Base-by-base conservation (phyloP, 2,329 filamentous ascomycete genomes). In the Albifimbria verrucaria region DNA sequence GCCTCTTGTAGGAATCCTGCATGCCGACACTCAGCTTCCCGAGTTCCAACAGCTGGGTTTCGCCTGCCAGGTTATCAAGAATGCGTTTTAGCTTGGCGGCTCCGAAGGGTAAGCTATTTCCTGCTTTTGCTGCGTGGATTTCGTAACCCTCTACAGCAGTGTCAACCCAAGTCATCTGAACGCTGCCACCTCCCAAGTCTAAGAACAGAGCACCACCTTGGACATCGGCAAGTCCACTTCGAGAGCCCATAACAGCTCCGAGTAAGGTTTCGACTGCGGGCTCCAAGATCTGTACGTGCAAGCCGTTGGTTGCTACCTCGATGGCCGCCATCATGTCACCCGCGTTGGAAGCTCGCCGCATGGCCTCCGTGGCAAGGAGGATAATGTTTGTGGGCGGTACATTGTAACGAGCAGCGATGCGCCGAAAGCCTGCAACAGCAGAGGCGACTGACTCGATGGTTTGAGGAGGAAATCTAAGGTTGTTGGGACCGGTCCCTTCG, bases 281-380 rank as follows among this genome's bases (percentile, higher is more conserved):
- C 1, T 86, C 81, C 12, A 96, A 75, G 56, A 96, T 77, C 48
- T 83, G 79, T 1, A 96, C 88, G 1, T 77, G 75, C 72, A 92
- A 85, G 1, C 85, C 88, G 2, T 72, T 71, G 1, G 86, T 87
- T 2, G 75, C 74, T 3, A 76, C 66, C 43, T 78, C 75, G 57
- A 97, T 92, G 26, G 79, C 77, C 0, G 73, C 67, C 2, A 89
- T 77, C 71, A 94, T 90, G 1, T 83, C 80, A 20, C 75, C 75
- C 1, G 86, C 85, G 64, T 97, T 97, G 53, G 81, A 70, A 6
- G 92, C 90, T 22, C 85, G 89, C 44, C 92, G 85, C 67, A 92
- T 94, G 4, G 92, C 92, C 69, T 96, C 92, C 0, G 92, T 97
- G 20, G 92, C 92, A 42, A 97, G 82, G 10, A 96, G 82, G 20